Percentiles rank a stretch among this genome's conserved stretches.
These are phyloP conservation scores for Pleoardoris graminearum DNA, from an alignment of 2,329 filamentous ascomycete species.

Conservation along the genomic window DNA sequence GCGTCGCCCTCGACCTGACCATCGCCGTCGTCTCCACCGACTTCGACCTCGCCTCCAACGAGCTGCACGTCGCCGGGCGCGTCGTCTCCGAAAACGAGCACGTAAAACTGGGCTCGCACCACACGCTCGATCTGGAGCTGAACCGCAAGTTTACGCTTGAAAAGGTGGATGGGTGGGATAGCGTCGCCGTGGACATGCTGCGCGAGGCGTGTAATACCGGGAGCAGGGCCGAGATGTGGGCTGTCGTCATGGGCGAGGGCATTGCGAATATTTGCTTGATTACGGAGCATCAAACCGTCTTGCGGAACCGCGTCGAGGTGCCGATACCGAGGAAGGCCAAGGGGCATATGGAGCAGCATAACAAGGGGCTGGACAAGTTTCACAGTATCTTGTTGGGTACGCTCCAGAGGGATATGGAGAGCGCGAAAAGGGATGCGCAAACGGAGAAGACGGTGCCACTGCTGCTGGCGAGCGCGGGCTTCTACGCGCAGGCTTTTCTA, in stretches of 20 bases:
- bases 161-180: slow-evolving; percentile 86
- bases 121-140: slow-evolving; percentile 82
- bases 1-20: slow-evolving; percentile 66
- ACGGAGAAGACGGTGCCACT: slow-evolving; percentile 58
- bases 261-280: slow-evolving; percentile 81
- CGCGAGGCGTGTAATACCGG: slow-evolving; percentile 78
- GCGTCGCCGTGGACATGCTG: slow-evolving; percentile 77
- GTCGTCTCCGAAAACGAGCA: slow-evolving; percentile 68
- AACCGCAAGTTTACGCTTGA: slow-evolving; percentile 85
- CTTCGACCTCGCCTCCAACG: slow-evolving; percentile 69
- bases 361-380: slow-evolving; percentile 75
- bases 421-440: slow-evolving; percentile 43
- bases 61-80: slow-evolving; percentile 69
- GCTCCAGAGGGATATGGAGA: slow-evolving; percentile 76
- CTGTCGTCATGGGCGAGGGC: slow-evolving; percentile 92
- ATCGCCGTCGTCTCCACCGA: slow-evolving; percentile 68
- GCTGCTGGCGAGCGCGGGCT: slow-evolving; percentile 86
- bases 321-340: slow-evolving; percentile 69
- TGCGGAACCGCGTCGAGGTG: slow-evolving; percentile 71
- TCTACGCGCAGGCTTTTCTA: slow-evolving; percentile 79
- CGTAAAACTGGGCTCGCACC: slow-evolving; percentile 68
- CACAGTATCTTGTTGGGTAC: slow-evolving; percentile 77
- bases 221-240: slow-evolving; percentile 79
- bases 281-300: slow-evolving; percentile 75
- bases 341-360: slow-evolving; percentile 63